Evolutionary conservation across 2,329 filamentous ascomycete genomes (phyloP).

Genomic region (Aureobasidium sp.): DNA sequence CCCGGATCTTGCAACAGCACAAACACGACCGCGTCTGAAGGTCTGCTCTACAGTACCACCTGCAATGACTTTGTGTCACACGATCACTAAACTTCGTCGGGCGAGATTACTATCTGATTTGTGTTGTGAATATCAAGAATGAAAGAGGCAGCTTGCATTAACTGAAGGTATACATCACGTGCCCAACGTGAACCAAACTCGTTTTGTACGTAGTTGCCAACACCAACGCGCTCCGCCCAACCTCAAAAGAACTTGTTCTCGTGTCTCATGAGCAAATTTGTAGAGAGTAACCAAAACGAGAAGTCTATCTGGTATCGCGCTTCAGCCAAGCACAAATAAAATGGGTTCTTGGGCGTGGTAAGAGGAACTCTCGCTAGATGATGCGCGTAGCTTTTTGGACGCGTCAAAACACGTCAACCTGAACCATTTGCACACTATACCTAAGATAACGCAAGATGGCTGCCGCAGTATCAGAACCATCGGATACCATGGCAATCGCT

Average conservation of each 20-base stretch:
- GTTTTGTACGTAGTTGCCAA: background rate
- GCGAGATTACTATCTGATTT: background rate
- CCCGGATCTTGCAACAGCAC: background rate
- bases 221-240: background rate
- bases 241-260: background rate
- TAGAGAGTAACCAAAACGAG: background rate
- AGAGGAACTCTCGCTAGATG: background rate
- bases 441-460: background rate
- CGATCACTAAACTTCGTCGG: too few species aligned
- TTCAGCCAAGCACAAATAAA: background rate
- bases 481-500: background rate
- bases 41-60: background rate
- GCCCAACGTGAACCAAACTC: background rate
- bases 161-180: background rate
- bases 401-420: conserved; percentile 7
- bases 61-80: background rate
- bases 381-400: background rate
- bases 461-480: background rate
- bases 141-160: background rate
- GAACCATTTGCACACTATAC: background rate
- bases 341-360: background rate
- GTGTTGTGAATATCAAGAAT: background rate
- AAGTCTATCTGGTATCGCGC: background rate
- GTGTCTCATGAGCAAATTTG: background rate
- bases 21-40: background rate